Base-by-base conservation (phyloP, 1,284 basidiomycete species). In the Ganoderma lucidum region DNA sequence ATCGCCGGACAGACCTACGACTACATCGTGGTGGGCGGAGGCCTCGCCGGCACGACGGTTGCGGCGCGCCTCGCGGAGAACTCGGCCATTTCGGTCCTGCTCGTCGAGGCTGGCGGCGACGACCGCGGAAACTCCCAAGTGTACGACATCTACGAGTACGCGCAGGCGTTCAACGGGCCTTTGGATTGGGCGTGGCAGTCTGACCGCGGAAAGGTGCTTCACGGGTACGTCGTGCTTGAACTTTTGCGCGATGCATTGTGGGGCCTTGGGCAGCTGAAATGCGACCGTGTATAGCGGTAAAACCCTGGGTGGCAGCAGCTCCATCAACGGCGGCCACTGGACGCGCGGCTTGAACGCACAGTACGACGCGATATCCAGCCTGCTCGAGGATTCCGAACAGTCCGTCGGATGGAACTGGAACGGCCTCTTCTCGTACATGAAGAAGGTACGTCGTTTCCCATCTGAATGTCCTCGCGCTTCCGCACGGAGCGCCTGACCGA, bases 1-100 rank as follows among this genome's bases (percentile, higher is more conserved):
- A 63, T 65, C 32, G 59, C 59, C 39, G 70, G 70, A 14, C 65
- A 83, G 67, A 83, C 85, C 0, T 91, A 85, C 75, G 90, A 92
- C 81, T 92, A 92, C 76, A 88, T 92, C 71, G 83, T 92, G 63
- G 85, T 90, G 6, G 91, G 91, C 3, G 90, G 86, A 32, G 91
- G 91, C 0, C 80, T 91, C 3, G 84, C 87, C 1, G 92, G 91
- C 3, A 82, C 86, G 9, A 89, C 88, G 0, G 85, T 93, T 6
- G 91, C 91, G 3, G 81, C 83, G 15, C 83, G 91, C 3, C 82
- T 93, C 35, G 78, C 88, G 0, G 90, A 91, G 74, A 85, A 92
- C 72, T 75, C 86, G 0, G 73, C 75, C 9, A 79, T 84, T 62
- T 85, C 84, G 1, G 83, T 91, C 12, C 81, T 90, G n/a, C 78